A percentile compares a stretch with the other conserved stretches of the same genome.
These are phyloP conservation scores for Gynandropsis gynandra DNA, from an alignment of 345 rosid genomes.

Conservation along the genomic window DNA sequence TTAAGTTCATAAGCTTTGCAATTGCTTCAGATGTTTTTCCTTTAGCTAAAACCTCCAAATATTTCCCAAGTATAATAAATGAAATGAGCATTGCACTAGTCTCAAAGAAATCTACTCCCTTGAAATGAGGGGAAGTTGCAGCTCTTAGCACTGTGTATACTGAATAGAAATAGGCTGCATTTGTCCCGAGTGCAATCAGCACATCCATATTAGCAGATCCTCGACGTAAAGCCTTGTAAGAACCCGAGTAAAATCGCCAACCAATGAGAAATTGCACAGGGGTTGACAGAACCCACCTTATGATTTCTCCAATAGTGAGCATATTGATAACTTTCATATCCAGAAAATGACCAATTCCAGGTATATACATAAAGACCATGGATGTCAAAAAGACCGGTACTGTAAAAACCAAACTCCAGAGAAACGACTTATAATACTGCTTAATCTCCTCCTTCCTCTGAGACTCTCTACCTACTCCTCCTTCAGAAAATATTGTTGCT, in stretches of 20 bases:
- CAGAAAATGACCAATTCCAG: slow-evolving; percentile 48
- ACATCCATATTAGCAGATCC: slow-evolving; percentile 98
- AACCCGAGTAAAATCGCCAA: slow-evolving; percentile 65
- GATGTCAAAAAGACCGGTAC: slow-evolving; percentile 72
- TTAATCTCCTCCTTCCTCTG: slow-evolving; percentile 53
- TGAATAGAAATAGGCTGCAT: slow-evolving; percentile 88
- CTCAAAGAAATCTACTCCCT: slow-evolving; percentile 82
- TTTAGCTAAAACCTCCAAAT: slow-evolving; percentile 76
- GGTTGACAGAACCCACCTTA: slow-evolving; percentile 65
- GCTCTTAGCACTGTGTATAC: slow-evolving; percentile 71
- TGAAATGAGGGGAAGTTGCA: slow-evolving; percentile 49
- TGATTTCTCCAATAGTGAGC: slow-evolving; percentile 56
- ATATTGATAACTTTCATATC: slow-evolving; percentile 66
- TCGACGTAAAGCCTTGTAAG: slow-evolving; percentile 69
- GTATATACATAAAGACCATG: slow-evolving; percentile 81
- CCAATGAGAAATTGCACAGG: slow-evolving; percentile 91
- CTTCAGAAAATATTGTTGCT: slow-evolving; percentile 61
- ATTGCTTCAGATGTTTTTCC: slow-evolving; percentile 93
- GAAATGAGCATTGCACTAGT: slow-evolving; percentile 96
- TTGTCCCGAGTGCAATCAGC: slow-evolving; percentile 81
- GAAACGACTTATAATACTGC: slow-evolving; percentile 55
- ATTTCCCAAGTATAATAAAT: slow-evolving; percentile 83
- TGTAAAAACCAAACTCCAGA: slow-evolving; percentile 85
- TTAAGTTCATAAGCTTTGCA: slow-evolving; percentile 84
- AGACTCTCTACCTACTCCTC: slow-evolving; percentile 51